A percentile compares a stretch with the other conserved stretches of the same genome.
Conservation (phyloP, 768 basidiomycete species). For the Lactarius evosmus region DNA sequence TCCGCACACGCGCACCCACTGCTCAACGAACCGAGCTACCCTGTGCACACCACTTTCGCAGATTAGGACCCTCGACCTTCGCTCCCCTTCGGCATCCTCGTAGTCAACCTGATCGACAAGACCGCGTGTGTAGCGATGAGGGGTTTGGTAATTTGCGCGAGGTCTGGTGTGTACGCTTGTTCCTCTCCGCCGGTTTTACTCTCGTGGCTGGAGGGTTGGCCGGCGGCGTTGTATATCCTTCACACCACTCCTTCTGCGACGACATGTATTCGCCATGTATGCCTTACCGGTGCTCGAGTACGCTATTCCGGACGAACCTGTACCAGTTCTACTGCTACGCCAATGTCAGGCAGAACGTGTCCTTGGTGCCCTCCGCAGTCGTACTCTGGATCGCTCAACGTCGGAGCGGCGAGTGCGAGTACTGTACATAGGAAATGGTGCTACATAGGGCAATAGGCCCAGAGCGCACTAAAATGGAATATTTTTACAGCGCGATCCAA, state of each 20-base stretch:
- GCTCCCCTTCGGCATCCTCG: slow-evolving; percentile 84
- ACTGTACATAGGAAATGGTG: too few relatives aligned
- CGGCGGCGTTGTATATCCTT: slow-evolving; percentile 82
- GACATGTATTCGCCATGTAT: slow-evolving; percentile 40
- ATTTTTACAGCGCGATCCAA: too few relatives aligned
- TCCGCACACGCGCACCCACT: slow-evolving; percentile 83
- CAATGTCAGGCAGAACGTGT: slow-evolving; percentile 91
- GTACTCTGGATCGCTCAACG: slow-evolving; percentile 93
- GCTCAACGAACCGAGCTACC: slow-evolving; percentile 63
- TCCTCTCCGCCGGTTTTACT: slow-evolving; percentile 93
- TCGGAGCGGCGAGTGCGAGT: slow-evolving; percentile 85
- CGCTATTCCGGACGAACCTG: slow-evolving; percentile 64
- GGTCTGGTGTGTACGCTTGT: slow-evolving; percentile 87
- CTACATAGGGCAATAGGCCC: too few relatives aligned
- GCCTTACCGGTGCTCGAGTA: slow-evolving; percentile 90
- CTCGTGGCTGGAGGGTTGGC: slow-evolving; percentile 97
- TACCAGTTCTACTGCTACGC: slow-evolving; percentile 92
- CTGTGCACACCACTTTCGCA: slow-evolving; percentile 80
- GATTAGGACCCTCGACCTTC: slow-evolving; percentile 99
- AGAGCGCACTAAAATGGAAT: too few relatives aligned
- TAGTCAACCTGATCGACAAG: slow-evolving; percentile 96
- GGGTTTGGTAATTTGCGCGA: slow-evolving; percentile 77
- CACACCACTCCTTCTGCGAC: neutral
- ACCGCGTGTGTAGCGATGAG: slow-evolving; percentile 75
- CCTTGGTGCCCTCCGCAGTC: slow-evolving; percentile 79